phyloP scores from a whole-genome alignment of 225 moss, liverwort and hornwort species.

The Bryum argenteum region DNA sequence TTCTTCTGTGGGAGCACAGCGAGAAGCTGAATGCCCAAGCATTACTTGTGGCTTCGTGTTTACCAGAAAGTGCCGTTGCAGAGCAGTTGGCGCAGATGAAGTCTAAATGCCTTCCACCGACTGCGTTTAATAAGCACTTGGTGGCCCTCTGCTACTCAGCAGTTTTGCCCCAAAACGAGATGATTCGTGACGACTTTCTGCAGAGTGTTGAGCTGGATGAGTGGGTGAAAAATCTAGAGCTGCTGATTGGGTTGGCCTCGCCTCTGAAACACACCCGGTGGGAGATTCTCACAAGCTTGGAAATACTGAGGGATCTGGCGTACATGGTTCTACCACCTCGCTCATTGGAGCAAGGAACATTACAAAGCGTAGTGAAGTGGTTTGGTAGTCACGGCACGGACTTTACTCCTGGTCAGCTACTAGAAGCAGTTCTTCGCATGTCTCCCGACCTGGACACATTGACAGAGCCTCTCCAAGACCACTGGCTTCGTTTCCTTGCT shows the following conservation, averaged over 20 bases:
- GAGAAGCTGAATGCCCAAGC: conserved; percentile 58
- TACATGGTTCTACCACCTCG: conserved; percentile 38
- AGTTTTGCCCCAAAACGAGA: conserved; percentile 40
- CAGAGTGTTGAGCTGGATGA: conserved; percentile 27
- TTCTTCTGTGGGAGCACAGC: conserved; percentile 56
- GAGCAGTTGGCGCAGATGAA: conserved; percentile 37
- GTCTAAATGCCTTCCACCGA: conserved; percentile 19
- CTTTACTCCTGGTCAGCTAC: conserved; percentile 51
- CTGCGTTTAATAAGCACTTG: conserved; percentile 48
- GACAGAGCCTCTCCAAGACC: conserved; percentile 25
- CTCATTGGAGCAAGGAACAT: conserved; percentile 19
- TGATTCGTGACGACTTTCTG: conserved; percentile 32
- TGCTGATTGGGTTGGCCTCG: conserved; percentile 48
- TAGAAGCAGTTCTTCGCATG: conserved; percentile 41
- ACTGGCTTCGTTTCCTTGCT: conserved; percentile 47
- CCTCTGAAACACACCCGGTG: conserved; percentile 43
- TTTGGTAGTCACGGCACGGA: conserved; percentile 31
- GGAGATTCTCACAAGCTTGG: conserved; percentile 50
- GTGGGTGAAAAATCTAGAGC: conserved; percentile 48
- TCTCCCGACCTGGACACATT: conserved; percentile 35
- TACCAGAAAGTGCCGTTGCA: conserved; percentile 32
- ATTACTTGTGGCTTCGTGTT: conserved; percentile 46
- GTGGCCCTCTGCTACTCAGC: conserved; percentile 45
- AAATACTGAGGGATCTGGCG: conserved; percentile 51
- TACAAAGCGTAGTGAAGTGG: conserved; percentile 47